Evolutionary conservation across 352 stramenopile genomes (phyloP), one percentile per base, ranked within the genome.

Genomic region (Globisporangium perplexum): DNA sequence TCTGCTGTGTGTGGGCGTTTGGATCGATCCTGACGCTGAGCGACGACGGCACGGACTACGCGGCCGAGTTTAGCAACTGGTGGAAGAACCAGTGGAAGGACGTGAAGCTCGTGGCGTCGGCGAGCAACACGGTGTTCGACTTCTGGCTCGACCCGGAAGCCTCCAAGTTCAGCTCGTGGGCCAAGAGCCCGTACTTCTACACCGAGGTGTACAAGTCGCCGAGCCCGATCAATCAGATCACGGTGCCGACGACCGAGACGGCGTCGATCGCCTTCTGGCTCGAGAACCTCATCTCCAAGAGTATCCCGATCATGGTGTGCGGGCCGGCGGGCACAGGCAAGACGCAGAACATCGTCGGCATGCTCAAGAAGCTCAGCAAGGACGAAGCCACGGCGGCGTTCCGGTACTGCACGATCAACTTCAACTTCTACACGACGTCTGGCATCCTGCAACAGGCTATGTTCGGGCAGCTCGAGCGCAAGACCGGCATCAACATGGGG

Each of bases 371-470:
- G 55, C 82, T 97, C 18, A 91, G 94, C 63, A 88, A 88, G 28
- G 84, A 94, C 41, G 84, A 94, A 47, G 75, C 72, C 7, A 88
- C 73, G 7, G 72, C 75, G 20, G 88, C 87, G n/a, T 85, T 96
- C 51, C 72, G 83, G 18, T 96, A 85, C 59, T 84, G 74, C 28
- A 97, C 83, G 3, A 97, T 98, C 65, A 98, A 98, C 69, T 98
- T 98, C 53, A 98, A 98, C 72, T 98, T 98, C 57, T 98, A 98
- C 77, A 98, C 92, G 7, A 98, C 93, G 5, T 96, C 91, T 36
- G 73, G 77, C 3, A 95, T 97, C 22, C 72, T 98, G 35, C 88
- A 97, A 55, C 72, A 94, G 47, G 96, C 88, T 0, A 97, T 98
- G 90, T 89, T 90, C 35, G 70, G 86, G 0, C 86, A 96, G 42